Base-by-base conservation (phyloP, 2,329 filamentous ascomycete genomes). In the Fusarium fracticaudum region DNA sequence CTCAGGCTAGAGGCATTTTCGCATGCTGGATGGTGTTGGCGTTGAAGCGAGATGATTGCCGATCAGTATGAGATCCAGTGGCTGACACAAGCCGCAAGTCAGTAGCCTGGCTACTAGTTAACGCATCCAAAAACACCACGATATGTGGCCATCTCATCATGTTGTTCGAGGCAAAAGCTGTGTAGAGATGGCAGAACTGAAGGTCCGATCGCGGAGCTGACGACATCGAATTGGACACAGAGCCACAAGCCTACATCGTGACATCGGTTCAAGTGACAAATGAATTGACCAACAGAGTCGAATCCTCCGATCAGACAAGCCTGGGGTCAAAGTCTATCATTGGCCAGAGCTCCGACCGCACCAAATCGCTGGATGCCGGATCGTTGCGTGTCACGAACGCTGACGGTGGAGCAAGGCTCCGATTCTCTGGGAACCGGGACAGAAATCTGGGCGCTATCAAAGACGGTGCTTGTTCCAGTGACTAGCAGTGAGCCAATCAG, bases 351-450 rank as follows among this genome's bases (percentile, higher is more conserved):
- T 60, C 66, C 59, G 63, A 67, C 67, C 60, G 61, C 73, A 76
- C 71, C 76, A 71, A 70, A 61, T 70, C 64, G 63, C 65, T 69
- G 69, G 74, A 66, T 74, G 67, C 67, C 64, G 76, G 73, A 79
- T 80, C 66, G 71, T 75, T 73, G 70, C 60, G 73, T 72, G 69
- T 74, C 72, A 78, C 70, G 76, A 80, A 79, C 77, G 69, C 72
- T 72, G 63, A 55, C 43, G 71, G 79, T 79, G 80, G 78, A 79
- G 76, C 65, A 53, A 64, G 76, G 75, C 79, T 81, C 76, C 80
- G 80, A 78, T 75, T 78, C 72, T 80, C 79, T 81, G 80, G 80
- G 75, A 80, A 78, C 66, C 60, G 69, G 60, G 69, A 75, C 71
- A 77, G 74, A 77, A 74, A 68, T 67, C 69, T 78, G 73, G 71